These are phyloP conservation scores for Penicillium verhagenii DNA, from an alignment of 495 filamentous ascomycete species.

Conservation along the genomic window DNA sequence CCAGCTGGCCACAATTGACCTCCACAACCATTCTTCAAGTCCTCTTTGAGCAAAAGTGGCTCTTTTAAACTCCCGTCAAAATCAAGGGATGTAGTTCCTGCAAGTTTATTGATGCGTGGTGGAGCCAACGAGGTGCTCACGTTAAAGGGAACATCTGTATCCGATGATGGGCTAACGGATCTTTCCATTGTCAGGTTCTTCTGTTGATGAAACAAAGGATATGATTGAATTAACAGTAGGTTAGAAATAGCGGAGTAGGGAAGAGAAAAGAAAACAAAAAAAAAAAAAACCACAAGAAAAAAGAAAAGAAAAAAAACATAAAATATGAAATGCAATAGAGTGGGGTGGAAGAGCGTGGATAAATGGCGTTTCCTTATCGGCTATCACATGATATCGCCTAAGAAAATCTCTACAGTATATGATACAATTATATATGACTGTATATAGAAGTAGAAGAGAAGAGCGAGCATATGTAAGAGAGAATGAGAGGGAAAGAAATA, in stretches of 20 bases:
- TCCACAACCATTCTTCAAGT: conserved; percentile 83
- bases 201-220: too few relatives aligned
- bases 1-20: conserved; percentile 94
- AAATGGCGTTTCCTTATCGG: not conserved
- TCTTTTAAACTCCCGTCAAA: conserved; percentile 71
- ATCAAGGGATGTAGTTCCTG: conserved; percentile 59
- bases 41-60: conserved; percentile 76
- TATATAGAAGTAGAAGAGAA: too few relatives aligned
- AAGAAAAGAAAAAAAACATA: not conserved
- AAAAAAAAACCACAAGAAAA: not conserved
- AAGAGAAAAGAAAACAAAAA: not conserved
- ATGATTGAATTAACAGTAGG: too few relatives aligned
- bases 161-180: conserved; percentile 22
- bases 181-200: conserved; percentile 12
- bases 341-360: not conserved
- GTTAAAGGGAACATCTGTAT: conserved; percentile 26
- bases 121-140: conserved; percentile 69
- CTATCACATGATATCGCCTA: not conserved
- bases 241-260: not conserved
- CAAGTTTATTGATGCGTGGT: conserved; percentile 60
- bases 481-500: too few relatives aligned
- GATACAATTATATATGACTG: too few relatives aligned
- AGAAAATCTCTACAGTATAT: too few relatives aligned
- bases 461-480: too few relatives aligned
- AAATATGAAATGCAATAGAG: not conserved